A percentile compares a stretch with the other conserved stretches of the same genome.
phyloP scores from a whole-genome alignment of 2,329 filamentous ascomycete species.

The Colletotrichum costaricense region DNA sequence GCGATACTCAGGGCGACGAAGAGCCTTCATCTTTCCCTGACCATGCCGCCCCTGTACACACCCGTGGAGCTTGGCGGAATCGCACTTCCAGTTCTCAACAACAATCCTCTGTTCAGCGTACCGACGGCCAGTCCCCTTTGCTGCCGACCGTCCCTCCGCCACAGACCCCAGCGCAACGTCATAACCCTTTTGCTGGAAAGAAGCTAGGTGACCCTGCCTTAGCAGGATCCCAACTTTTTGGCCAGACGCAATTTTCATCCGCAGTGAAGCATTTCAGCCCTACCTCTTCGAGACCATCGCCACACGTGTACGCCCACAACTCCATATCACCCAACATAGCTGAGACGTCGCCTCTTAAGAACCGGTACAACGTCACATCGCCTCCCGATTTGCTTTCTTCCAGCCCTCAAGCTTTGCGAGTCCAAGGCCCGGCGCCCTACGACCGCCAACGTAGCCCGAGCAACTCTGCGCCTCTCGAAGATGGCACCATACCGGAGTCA shows the following conservation, averaged over 20 bases:
- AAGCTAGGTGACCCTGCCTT: slow-evolving; percentile 47
- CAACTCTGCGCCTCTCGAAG: slow-evolving; percentile 39
- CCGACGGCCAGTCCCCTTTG: slow-evolving; percentile 43
- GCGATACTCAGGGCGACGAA: slow-evolving; percentile 55
- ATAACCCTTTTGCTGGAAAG: slow-evolving; percentile 59
- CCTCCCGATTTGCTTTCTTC: slow-evolving; percentile 54
- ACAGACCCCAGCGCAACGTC: slow-evolving; percentile 61
- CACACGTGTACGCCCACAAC: slow-evolving; percentile 54
- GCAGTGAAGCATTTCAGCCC: slow-evolving; percentile 62
- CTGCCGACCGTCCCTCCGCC: slow-evolving; percentile 45
- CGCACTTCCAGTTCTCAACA: slow-evolving; percentile 48
- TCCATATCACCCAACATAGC: slow-evolving; percentile 58
- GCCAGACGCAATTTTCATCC: slow-evolving; percentile 65
- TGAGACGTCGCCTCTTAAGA: slow-evolving; percentile 62
- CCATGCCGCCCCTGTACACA: slow-evolving; percentile 49
- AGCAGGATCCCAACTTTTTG: slow-evolving; percentile 64
- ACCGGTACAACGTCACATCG: slow-evolving; percentile 59
- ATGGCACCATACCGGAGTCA: slow-evolving; percentile 51
- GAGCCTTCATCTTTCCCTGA: slow-evolving; percentile 45
- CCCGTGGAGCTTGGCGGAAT: slow-evolving; percentile 52
- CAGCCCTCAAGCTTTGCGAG: slow-evolving; percentile 49
- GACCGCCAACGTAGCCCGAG: slow-evolving; percentile 42
- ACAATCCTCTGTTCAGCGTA: slow-evolving; percentile 39
- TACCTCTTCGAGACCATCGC: slow-evolving; percentile 69
- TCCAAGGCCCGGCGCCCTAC: slow-evolving; percentile 16